Evolutionary conservation across 1,284 basidiomycete genomes (phyloP).

Genomic region (Tetrapyrgos nigripes): DNA sequence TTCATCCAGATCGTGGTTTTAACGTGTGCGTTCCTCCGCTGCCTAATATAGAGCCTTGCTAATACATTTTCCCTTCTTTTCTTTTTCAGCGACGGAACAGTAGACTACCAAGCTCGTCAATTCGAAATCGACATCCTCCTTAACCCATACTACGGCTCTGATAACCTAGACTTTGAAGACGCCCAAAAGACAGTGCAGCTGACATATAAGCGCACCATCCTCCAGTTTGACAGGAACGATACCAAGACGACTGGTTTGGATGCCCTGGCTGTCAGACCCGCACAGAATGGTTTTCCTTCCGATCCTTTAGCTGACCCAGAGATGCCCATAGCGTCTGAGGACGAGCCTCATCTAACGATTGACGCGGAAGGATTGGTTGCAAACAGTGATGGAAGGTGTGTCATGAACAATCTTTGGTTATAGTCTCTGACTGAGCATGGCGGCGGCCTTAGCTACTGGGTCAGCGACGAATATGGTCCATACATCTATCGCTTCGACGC

Average conservation of each 20-base stretch:
- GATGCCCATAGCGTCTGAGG: slow-evolving; percentile 54
- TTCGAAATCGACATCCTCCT: slow-evolving; percentile 66
- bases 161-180: slow-evolving; percentile 52
- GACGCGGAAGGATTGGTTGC: slow-evolving; percentile 70
- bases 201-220: slow-evolving; percentile 57
- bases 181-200: slow-evolving; percentile 62
- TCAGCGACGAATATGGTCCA: slow-evolving; percentile 75
- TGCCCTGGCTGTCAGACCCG: slow-evolving; percentile 51
- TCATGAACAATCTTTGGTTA: not conserved
- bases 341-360: slow-evolving; percentile 55
- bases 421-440: slow-evolving; percentile 2
- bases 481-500: slow-evolving; percentile 65
- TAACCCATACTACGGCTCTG: slow-evolving; percentile 57
- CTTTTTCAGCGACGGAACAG: slow-evolving; percentile 50
- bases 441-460: slow-evolving; percentile 53
- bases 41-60: no score
- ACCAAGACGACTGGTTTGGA: slow-evolving; percentile 69
- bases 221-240: slow-evolving; percentile 59
- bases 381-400: slow-evolving; percentile 63
- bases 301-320: slow-evolving; percentile 41
- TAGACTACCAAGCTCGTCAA: slow-evolving; percentile 67
- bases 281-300: slow-evolving; percentile 37
- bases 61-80: no score
- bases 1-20: slow-evolving; percentile 61
- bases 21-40: slow-evolving; percentile 43